Evolutionary conservation across 1,284 basidiomycete species (phyloP).

Genomic region (Moesziomyces globuligerus): DNA sequence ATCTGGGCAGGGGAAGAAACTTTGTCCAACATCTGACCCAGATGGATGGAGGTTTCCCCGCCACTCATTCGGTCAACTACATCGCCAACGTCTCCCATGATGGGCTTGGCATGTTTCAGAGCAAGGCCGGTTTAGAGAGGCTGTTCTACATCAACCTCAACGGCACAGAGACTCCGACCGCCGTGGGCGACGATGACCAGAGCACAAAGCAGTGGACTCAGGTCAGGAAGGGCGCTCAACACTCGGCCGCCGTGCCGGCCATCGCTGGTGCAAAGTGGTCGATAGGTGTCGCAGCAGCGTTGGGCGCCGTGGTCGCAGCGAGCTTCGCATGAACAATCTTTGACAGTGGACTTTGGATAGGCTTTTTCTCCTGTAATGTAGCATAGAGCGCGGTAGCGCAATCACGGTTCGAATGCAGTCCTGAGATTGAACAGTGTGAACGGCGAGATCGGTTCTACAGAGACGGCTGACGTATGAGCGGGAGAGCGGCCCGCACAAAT

Average conservation of each 20-base stretch:
- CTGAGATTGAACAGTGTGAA: too few species aligned
- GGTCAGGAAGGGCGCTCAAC: slow-evolving; percentile 1
- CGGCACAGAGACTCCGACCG: slow-evolving; percentile 43
- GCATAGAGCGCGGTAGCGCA: neutral
- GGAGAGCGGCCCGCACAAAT: too few species aligned
- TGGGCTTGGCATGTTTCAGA: slow-evolving; percentile 45
- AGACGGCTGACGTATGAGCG: too few species aligned
- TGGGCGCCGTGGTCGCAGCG: neutral
- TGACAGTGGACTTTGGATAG: too few species aligned
- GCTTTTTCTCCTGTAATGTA: neutral
- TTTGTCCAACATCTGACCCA: slow-evolving; percentile 32
- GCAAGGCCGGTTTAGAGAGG: slow-evolving; percentile 39
- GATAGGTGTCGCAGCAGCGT: too few species aligned
- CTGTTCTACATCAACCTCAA: slow-evolving; percentile 51
- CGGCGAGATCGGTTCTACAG: too few species aligned
- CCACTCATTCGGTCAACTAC: slow-evolving; percentile 44
- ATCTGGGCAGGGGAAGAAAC: slow-evolving; percentile 44
- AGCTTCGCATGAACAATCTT: too few species aligned
- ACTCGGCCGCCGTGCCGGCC: neutral
- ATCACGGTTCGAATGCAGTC: too few species aligned
- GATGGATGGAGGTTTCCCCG: slow-evolving; percentile 35
- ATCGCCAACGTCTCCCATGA: slow-evolving; percentile 41
- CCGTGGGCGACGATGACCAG: slow-evolving; percentile 43
- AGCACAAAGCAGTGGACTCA: slow-evolving; percentile 14
- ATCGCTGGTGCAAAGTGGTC: too few species aligned